These are phyloP conservation scores for Ceratocystis cacaofunesta DNA, from an alignment of 2,329 filamentous ascomycete species.

Conservation along the genomic window DNA sequence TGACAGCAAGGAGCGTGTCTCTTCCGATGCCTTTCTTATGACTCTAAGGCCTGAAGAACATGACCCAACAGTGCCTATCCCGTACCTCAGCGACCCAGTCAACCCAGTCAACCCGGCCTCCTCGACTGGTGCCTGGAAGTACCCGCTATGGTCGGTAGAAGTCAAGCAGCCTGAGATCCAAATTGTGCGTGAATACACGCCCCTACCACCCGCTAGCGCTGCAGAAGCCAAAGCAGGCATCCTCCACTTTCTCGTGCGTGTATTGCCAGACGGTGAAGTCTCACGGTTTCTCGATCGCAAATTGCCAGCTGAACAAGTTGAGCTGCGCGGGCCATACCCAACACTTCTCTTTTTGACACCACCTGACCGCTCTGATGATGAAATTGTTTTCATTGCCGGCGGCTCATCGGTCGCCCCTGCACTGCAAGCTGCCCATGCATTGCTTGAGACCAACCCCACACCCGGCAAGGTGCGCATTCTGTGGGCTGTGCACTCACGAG, in stretches of 20 bases:
- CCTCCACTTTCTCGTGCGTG: constrained; percentile 64
- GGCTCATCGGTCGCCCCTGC: constrained; percentile 88
- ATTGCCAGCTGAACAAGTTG: constrained; percentile 46
- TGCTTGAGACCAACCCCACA: constrained; percentile 30
- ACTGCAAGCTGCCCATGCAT: constrained; percentile 57
- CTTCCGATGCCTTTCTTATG: constrained; percentile 53
- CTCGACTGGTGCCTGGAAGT: constrained; percentile 22
- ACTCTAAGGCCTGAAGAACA: constrained; percentile 36
- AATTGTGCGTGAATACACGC: constrained; percentile 83
- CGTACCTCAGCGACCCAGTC: constrained; percentile 15
- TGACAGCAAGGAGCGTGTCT: constrained; percentile 44
- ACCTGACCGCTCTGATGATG: constrained; percentile 22
- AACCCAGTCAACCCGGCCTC: constrained; percentile 14
- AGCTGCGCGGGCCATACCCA: constrained; percentile 62
- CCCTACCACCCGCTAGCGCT: constrained; percentile 44
- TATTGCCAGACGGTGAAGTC: constrained; percentile 67
- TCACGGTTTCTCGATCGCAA: constrained; percentile 63
- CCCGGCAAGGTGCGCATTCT: constrained; percentile 47
- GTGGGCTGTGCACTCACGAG: constrained; percentile 58
- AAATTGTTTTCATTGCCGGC: constrained; percentile 70
- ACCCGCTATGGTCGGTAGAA: constrained; percentile 74
- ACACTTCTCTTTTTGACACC: constrained; percentile 41
- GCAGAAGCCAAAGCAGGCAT: constrained; percentile 26
- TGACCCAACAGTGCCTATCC: constrained; percentile 18
- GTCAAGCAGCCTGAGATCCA: constrained; percentile 90